These are phyloP conservation scores for Phylloporus sp. DNA, from an alignment of 768 basidiomycete species.

Conservation along the genomic window DNA sequence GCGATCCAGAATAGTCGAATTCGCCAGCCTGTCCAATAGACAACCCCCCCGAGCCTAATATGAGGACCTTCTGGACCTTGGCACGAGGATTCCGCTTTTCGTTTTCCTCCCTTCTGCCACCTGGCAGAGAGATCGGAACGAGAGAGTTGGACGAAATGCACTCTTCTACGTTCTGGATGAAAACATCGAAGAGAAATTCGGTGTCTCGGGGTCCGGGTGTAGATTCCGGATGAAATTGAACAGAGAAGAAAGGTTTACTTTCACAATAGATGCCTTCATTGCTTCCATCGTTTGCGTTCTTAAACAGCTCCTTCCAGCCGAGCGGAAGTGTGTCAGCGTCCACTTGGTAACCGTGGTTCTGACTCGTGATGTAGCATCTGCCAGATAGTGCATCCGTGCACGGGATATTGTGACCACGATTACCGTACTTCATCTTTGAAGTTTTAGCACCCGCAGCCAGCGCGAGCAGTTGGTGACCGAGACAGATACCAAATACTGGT, in stretches of 20 bases:
- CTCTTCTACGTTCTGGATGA: conserved; percentile 82
- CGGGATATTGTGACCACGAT: conserved; percentile 98
- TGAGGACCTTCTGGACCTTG: conserved; percentile 88
- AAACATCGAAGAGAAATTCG: conserved; percentile 97
- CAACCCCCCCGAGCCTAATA: conserved; percentile 94
- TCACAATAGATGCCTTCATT: conserved; percentile 97
- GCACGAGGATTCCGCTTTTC: conserved; percentile 63
- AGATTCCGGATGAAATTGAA: conserved; percentile 98
- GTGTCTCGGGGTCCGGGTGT: conserved; percentile 97
- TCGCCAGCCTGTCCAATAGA: conserved; percentile 99
- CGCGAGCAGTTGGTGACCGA: conserved; percentile 95
- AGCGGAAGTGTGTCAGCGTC: conserved; percentile 69
- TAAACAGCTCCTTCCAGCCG: conserved; percentile 93
- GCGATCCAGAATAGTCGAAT: conserved; percentile 99
- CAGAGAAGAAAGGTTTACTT: conserved; percentile 93
- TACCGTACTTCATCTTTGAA: conserved; percentile 99
- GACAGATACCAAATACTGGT: conserved; percentile 97
- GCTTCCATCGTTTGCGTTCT: conserved; percentile 94
- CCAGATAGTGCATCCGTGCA: conserved; percentile 92
- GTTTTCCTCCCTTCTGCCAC: conserved; percentile 81
- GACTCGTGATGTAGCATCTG: conserved; percentile 97
- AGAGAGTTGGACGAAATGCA: conserved; percentile 55
- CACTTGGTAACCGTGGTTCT: conserved; percentile 98
- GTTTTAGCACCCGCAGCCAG: conserved; percentile 92
- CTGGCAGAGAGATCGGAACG: conserved; percentile 62